phyloP scores from a whole-genome alignment of 495 filamentous ascomycete genomes.

The Pyrenula massariospora region DNA sequence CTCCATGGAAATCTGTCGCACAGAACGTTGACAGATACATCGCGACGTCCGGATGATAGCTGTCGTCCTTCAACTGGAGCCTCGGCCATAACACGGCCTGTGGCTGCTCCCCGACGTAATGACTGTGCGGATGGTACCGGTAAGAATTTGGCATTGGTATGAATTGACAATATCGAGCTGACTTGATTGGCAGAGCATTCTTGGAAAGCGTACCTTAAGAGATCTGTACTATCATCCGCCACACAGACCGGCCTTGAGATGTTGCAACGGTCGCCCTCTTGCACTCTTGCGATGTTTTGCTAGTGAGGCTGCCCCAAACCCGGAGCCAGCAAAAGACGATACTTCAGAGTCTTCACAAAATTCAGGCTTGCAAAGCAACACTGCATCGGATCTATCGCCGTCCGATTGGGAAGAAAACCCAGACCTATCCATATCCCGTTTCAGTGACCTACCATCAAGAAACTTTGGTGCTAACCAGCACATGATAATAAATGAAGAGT shows the following conservation, averaged over 20 bases:
- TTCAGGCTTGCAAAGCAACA: background rate
- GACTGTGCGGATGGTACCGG: background rate
- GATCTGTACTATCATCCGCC: background rate
- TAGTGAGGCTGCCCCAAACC: background rate
- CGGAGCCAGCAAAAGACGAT: background rate
- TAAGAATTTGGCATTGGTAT: background rate
- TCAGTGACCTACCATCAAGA: conserved; percentile 74
- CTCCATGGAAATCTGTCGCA: no score
- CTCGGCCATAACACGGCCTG: background rate
- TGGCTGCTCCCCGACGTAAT: background rate
- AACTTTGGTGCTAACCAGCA: conserved; percentile 94
- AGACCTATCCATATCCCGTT: conserved; percentile 60
- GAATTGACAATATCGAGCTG: background rate
- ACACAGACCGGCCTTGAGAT: no score
- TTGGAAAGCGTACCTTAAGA: background rate
- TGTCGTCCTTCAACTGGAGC: no score
- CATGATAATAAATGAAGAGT: conserved; percentile 85
- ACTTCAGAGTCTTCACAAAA: background rate
- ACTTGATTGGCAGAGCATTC: background rate
- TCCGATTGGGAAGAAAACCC: conserved; percentile 71
- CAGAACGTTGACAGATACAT: no score
- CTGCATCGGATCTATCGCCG: background rate
- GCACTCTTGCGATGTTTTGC: background rate
- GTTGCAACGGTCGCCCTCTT: no score
- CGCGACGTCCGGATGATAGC: no score